A percentile compares a stretch with the other conserved stretches of the same genome.
phyloP scores from a whole-genome alignment of 2,329 filamentous ascomycete species.

The Emmonsia crescens region DNA sequence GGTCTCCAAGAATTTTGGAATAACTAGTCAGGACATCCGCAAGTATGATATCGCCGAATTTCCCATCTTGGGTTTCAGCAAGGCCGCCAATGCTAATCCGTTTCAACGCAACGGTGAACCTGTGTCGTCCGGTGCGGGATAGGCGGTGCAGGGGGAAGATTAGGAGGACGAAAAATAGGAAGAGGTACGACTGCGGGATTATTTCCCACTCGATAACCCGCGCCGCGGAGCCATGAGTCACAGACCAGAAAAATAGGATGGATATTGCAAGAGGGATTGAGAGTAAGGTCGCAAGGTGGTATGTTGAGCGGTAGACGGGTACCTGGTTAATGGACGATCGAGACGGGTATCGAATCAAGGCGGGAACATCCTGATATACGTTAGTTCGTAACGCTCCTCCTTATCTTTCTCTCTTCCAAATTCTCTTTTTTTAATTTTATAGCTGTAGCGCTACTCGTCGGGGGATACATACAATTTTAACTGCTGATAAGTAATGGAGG shows the following conservation, averaged over 20 bases:
- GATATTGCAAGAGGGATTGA: conserved; percentile 60
- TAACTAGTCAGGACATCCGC: conserved; percentile 94
- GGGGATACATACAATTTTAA: conserved; percentile 57
- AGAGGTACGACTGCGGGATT: conserved; percentile 74
- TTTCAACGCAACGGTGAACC: conserved; percentile 63
- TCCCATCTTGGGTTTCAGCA: conserved; percentile 75
- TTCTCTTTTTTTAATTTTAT: not conserved
- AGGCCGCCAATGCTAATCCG: conserved; percentile 77
- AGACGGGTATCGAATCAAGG: conserved; percentile 74
- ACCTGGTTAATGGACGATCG: conserved; percentile 59
- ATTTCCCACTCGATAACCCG: conserved; percentile 71
- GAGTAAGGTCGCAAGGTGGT: conserved; percentile 70
- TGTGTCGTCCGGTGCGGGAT: conserved; percentile 59
- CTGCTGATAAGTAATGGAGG: conserved; percentile 69
- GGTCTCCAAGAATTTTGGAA: conserved; percentile 78
- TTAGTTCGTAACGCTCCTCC: conserved; percentile 12
- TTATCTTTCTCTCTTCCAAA: not conserved
- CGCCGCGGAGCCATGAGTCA: conserved; percentile 59
- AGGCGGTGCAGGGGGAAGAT: conserved; percentile 59
- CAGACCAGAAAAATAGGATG: conserved; percentile 70
- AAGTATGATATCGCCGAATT: conserved; percentile 87
- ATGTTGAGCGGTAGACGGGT: conserved; percentile 70
- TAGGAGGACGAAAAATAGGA: conserved; percentile 60
- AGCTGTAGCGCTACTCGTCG: not conserved
- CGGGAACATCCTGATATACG: conserved; percentile 57